A percentile compares a stretch with the other conserved stretches of the same genome.
These are phyloP conservation scores for Colletotrichum cuscutae DNA, from an alignment of 2,329 filamentous ascomycete species.

Conservation along the genomic window DNA sequence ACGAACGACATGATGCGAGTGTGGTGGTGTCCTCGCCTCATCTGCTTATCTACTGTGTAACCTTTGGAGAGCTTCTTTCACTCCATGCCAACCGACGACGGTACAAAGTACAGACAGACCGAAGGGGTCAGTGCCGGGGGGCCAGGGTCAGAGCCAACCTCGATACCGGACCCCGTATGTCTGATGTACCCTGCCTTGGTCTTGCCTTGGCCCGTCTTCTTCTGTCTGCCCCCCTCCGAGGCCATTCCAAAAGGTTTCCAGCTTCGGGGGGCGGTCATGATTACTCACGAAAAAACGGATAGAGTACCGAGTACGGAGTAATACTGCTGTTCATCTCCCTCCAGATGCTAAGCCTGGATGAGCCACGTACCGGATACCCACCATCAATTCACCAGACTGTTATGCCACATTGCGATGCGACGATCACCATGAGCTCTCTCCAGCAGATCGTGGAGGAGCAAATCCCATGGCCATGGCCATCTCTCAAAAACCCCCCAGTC, in stretches of 20 bases:
- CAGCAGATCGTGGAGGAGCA: conserved; percentile 13
- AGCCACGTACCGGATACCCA: neutral
- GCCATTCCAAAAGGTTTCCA: conserved; percentile 12
- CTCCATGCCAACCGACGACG: conserved; percentile 14
- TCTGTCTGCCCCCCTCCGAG: neutral
- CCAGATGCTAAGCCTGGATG: neutral
- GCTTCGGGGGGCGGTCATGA: neutral
- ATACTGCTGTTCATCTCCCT: neutral
- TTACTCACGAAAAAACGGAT: too few species aligned
- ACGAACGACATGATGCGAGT: conserved; percentile 8
- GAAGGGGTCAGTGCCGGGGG: conserved; percentile 22
- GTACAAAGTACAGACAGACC: conserved; percentile 17
- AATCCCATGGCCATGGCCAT: conserved; percentile 9
- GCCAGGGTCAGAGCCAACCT: conserved; percentile 26
- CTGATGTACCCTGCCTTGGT: neutral
- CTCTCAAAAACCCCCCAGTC: conserved; percentile 8
- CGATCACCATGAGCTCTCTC: conserved; percentile 5
- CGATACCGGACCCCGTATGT: conserved; percentile 7
- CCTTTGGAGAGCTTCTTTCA: neutral
- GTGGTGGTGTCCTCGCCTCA: conserved; percentile 8
- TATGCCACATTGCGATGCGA: neutral
- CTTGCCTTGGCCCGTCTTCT: neutral
- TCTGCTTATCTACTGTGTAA: too few species aligned
- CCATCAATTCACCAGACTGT: neutral
- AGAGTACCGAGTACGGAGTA: neutral